Evolutionary conservation across 352 stramenopile species (phyloP).

Genomic region (Albugo candida): DNA sequence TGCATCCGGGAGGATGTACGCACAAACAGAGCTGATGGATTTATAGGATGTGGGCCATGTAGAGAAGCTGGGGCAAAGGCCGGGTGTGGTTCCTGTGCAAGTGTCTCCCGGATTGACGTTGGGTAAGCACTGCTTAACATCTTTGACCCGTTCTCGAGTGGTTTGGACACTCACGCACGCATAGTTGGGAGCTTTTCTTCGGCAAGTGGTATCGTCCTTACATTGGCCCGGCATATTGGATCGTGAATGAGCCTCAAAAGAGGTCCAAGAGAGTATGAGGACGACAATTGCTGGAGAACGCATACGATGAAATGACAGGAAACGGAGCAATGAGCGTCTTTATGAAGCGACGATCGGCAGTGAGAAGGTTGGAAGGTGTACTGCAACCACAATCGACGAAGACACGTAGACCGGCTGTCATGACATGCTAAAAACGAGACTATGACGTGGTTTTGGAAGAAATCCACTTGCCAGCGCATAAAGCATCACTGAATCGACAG

Average conservation of each 20-base stretch:
- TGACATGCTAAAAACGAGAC: too few species aligned
- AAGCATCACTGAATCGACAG: too few species aligned
- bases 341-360: too few species aligned
- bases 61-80: conserved; percentile 53
- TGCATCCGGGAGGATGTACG: conserved; percentile 37
- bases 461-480: too few species aligned
- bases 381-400: too few species aligned
- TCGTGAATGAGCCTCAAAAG: background rate
- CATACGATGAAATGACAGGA: background rate
- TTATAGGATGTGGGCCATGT: conserved; percentile 40
- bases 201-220: conserved; percentile 27
- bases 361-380: too few species aligned
- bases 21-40: conserved; percentile 48
- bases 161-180: conserved; percentile 58
- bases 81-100: conserved; percentile 31
- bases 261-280: background rate
- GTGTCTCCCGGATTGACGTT: conserved; percentile 22
- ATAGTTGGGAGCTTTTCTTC: conserved; percentile 18
- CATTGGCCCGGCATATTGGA: conserved; percentile 28
- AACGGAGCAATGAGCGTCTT: background rate
- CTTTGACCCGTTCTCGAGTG: conserved; percentile 33
- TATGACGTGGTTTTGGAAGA: too few species aligned
- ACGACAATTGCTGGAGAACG: background rate
- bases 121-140: conserved; percentile 65
- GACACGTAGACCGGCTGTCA: too few species aligned